Evolutionary conservation across 371 early-diverging fungal genomes (phyloP).

Genomic region (Actinomortierella ambigua): DNA sequence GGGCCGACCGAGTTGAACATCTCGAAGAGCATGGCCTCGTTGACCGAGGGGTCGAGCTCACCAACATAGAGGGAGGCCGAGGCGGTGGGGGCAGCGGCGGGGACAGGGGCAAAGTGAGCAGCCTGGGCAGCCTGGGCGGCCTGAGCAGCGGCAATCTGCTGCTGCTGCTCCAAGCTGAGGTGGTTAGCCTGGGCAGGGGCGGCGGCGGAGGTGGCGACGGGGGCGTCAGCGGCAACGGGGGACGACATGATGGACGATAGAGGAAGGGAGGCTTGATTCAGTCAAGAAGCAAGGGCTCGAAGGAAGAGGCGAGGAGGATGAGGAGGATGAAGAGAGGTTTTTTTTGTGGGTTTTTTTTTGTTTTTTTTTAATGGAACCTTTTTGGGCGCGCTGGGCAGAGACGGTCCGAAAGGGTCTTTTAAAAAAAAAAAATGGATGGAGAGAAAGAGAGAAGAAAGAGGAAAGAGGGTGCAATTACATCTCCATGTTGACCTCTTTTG

Average conservation of each 20-base stretch:
- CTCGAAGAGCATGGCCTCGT: constrained; percentile 97
- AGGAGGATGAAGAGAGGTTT: constrained; percentile 11
- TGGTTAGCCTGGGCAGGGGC: constrained; percentile 39
- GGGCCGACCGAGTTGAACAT: constrained; percentile 96
- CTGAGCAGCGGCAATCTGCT: constrained; percentile 63
- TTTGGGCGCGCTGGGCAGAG: not conserved
- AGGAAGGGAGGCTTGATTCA: constrained; percentile 10
- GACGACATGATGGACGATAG: constrained; percentile 54
- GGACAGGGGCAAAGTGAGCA: constrained; percentile 46
- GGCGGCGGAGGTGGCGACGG: constrained; percentile 53
- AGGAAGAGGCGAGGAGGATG: constrained; percentile 7
- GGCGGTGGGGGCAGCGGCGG: constrained; percentile 55
- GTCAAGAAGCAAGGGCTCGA: constrained; percentile 10
- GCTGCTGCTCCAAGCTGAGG: constrained; percentile 61
- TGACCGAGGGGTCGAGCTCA: constrained; percentile 92
- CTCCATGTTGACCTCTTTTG: not conserved
- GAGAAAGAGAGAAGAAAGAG: constrained; percentile 6
- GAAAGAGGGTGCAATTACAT: not conserved
- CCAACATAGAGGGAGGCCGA: constrained; percentile 89
- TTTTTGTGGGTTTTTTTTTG: constrained; percentile 7
- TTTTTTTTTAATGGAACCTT: constrained; percentile 1
- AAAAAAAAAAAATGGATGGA: constrained; percentile 4
- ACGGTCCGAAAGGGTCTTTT: not conserved
- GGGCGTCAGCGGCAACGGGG: constrained; percentile 50
- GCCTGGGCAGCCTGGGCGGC: constrained; percentile 51